These are phyloP conservation scores for Chlamydomonas applanata DNA, from an alignment of 139 green algal genomes.

Conservation along the genomic window DNA sequence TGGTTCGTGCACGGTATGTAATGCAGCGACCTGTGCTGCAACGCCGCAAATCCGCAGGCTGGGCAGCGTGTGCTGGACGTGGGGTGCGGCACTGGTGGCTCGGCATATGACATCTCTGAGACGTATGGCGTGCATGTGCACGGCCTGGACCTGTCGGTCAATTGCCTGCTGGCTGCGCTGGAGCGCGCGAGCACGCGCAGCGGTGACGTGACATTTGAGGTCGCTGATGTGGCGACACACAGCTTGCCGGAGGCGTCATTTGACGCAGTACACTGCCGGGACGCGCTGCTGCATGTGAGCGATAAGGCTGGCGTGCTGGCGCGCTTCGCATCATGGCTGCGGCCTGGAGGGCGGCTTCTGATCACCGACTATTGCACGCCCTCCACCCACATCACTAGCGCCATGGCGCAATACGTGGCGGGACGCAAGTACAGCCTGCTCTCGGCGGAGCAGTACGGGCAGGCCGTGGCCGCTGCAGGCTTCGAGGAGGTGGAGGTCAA, in stretches of 20 bases:
- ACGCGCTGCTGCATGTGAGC: conserved; percentile 79
- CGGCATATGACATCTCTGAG: conserved; percentile 18
- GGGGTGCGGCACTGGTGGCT: conserved; percentile 72
- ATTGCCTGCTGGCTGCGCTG: conserved; percentile 73
- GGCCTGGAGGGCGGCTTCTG: conserved; percentile 73
- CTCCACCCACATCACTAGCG: not conserved
- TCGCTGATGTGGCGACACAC: conserved; percentile 61
- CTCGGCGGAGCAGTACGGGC: too few relatives aligned
- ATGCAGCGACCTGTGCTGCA: too few relatives aligned
- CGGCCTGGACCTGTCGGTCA: conserved; percentile 82
- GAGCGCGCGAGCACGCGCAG: conserved; percentile 46
- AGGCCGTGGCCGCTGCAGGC: too few relatives aligned
- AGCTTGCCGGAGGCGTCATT: conserved; percentile 51
- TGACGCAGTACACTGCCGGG: conserved; percentile 70
- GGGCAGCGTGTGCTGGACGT: conserved; percentile 66
- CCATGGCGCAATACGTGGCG: too few relatives aligned
- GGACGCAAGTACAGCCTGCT: too few relatives aligned
- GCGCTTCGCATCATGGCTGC: conserved; percentile 57
- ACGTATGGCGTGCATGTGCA: conserved; percentile 67
- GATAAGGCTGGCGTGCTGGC: conserved; percentile 75
- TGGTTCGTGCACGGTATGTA: too few relatives aligned
- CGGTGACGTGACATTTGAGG: conserved; percentile 73
- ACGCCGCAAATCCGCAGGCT: too few relatives aligned
- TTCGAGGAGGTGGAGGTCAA: too few relatives aligned
- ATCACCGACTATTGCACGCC: conserved; percentile 82